phyloP scores from a whole-genome alignment of 2,329 filamentous ascomycete genomes.

The Ceratocystiopsis minuta region DNA sequence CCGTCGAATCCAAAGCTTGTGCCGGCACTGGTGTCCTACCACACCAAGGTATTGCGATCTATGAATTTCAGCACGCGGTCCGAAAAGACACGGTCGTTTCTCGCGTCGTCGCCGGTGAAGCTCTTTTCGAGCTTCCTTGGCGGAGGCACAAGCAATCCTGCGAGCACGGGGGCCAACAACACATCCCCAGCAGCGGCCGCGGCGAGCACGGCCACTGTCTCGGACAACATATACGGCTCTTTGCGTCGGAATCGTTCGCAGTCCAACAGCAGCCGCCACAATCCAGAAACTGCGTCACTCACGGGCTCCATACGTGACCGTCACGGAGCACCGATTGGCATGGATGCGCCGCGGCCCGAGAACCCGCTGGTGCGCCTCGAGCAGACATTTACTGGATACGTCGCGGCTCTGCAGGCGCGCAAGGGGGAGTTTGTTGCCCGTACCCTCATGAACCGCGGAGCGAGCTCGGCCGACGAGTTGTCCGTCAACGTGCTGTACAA shows the following conservation, averaged over 20 bases:
- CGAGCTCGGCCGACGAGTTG: constrained; percentile 50
- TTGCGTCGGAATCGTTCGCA: constrained; percentile 4
- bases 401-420: constrained; percentile 63
- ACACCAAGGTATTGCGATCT: constrained; percentile 58
- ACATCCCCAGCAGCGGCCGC: background rate
- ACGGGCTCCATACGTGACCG: constrained; percentile 35
- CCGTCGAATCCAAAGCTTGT: constrained; percentile 46
- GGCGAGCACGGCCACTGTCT: background rate
- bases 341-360: constrained; percentile 36
- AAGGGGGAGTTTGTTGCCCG: constrained; percentile 77
- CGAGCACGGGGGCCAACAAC: constrained; percentile 17
- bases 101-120: constrained; percentile 77
- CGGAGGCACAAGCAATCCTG: constrained; percentile 36
- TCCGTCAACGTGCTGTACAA: constrained; percentile 84
- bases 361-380: constrained; percentile 60
- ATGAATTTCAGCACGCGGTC: constrained; percentile 45
- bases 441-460: constrained; percentile 46
- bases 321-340: constrained; percentile 21
- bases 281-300: constrained; percentile 24
- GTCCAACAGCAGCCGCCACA: constrained; percentile 21
- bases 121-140: constrained; percentile 69
- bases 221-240: constrained; percentile 13
- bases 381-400: constrained; percentile 69
- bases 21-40: constrained; percentile 54
- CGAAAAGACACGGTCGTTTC: constrained; percentile 49